Base-by-base conservation (phyloP, 345 rosid species). In the Citropsis articulata region DNA sequence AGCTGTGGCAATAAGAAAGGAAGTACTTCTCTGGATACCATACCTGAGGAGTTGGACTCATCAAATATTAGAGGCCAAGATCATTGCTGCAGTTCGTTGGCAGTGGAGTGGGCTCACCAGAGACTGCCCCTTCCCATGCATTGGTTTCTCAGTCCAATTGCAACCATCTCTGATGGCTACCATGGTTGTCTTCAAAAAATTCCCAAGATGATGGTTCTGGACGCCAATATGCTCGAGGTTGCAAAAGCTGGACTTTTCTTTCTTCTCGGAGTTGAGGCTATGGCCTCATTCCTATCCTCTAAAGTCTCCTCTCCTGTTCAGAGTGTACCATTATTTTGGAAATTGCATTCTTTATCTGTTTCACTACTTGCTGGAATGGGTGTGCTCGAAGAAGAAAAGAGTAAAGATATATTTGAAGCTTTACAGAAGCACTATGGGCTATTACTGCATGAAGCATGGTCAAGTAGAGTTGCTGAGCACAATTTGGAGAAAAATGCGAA, bases 91-190 rank as follows among this genome's bases (percentile, higher is more conserved):
- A 77, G 73, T 80, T 84, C 85, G 69, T 80, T 81, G 80, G 40
- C 81, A 40, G 68, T 82, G 71, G 96, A 95, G 83, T 93, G 97
- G 97, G 91, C 93, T 64, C 88, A 85, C 79, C 98, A 93, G 92
- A 89, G 93, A 87, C 64, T 92, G 85, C 97, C 97, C 4, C 90
- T 95, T 78, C 94, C 98, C 68, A 71, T 79, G 77, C 97, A 93
- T 78, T 95, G 99, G 98, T 91, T 93, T 85, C 94, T 95, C 78
- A 95, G 96, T 85, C 87, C 99, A 80, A 85, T 95, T 68, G 64
- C 93, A 82, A 87, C 88, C 65, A 79, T 85, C 75, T 78, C 76
- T 48, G 76, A 76, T 57, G 75, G 84, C 72, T 82, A 86, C 83
- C 75, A 77, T 59, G 79, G 80, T 71, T 75, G 85, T 72, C 80